These are phyloP conservation scores for Cenchrus fungigraminus DNA, from an alignment of 176 grass and related monocot genomes.

Conservation along the genomic window DNA sequence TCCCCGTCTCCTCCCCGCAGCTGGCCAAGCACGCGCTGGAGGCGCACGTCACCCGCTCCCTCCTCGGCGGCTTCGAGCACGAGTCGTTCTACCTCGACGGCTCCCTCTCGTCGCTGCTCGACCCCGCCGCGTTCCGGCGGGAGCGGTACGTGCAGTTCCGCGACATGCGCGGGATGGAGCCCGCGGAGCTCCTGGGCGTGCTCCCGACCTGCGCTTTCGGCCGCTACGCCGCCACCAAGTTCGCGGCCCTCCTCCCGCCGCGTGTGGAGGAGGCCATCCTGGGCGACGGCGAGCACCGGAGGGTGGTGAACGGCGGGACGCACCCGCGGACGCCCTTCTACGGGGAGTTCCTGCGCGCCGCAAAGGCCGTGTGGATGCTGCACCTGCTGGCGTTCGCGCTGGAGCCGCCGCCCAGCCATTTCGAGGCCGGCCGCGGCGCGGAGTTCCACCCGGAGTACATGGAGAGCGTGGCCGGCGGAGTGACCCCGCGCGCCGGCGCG, in stretches of 20 bases:
- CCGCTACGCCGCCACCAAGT: constrained; percentile 76
- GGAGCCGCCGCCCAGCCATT: constrained; percentile 84
- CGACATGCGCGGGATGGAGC: constrained; percentile 98
- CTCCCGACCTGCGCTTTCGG: constrained; percentile 88
- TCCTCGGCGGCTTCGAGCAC: constrained; percentile 92
- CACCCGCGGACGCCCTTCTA: constrained; percentile 95
- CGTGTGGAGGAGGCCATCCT: constrained; percentile 75
- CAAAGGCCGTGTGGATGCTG: constrained; percentile 96
- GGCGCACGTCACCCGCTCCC: constrained; percentile 66
- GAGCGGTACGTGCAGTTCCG: constrained; percentile 77
- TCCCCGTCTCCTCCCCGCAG: constrained; percentile 43
- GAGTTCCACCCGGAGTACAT: constrained; percentile 92
- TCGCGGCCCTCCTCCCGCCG: constrained; percentile 50
- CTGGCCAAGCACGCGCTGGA: constrained; percentile 84
- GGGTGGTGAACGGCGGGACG: constrained; percentile 45
- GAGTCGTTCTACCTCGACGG: constrained; percentile 98
- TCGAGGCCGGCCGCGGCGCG: constrained; percentile 77
- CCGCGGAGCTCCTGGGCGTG: constrained; percentile 80
- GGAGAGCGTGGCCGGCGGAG: constrained; percentile 73
- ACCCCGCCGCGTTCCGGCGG: constrained; percentile 75
- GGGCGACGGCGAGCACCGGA: constrained; percentile 61
- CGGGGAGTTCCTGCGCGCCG: constrained; percentile 73
- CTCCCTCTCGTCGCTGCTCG: constrained; percentile 86
- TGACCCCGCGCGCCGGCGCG: constrained; percentile 24
- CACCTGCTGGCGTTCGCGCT: constrained; percentile 93